Conservation (phyloP, 2,329 filamentous ascomycete genomes). For the Hypoxylon rubiginosum region DNA sequence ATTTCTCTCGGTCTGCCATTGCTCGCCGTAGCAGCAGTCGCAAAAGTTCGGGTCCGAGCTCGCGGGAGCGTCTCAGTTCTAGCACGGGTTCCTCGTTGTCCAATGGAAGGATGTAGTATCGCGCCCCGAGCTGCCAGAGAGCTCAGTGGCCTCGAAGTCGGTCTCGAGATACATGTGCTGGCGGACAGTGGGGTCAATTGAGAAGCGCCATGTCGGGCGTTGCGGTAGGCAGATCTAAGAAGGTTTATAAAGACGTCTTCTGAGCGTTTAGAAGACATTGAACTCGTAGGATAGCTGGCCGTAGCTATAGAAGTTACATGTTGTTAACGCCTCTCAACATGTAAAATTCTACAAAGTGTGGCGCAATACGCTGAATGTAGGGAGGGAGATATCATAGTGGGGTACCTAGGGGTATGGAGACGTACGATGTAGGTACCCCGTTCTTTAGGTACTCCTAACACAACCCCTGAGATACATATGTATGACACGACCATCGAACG, state of each 20-base stretch:
- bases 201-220: constrained; percentile 40
- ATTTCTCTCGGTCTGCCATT: constrained; percentile 56
- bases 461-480: too few relatives aligned
- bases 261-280: constrained; percentile 48
- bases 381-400: background rate
- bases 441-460: background rate
- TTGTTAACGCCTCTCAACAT: constrained; percentile 18
- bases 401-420: background rate
- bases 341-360: constrained; percentile 8
- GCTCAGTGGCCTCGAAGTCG: constrained; percentile 41
- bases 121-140: constrained; percentile 27
- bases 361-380: constrained; percentile 9
- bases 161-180: constrained; percentile 24
- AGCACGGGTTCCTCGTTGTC: background rate
- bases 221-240: constrained; percentile 45
- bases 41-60: constrained; percentile 33
- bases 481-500: too few relatives aligned
- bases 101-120: constrained; percentile 23
- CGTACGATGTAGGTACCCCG: too few relatives aligned
- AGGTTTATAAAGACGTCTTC: constrained; percentile 49
- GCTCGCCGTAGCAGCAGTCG: constrained; percentile 25
- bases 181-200: constrained; percentile 27
- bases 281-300: constrained; percentile 33
- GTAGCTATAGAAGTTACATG: constrained; percentile 36
- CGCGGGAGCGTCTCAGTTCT: constrained; percentile 5